Percentiles rank a stretch among this genome's conserved stretches.
Evolutionary conservation across 805 yeast genomes (phyloP).

Genomic region (Ogataea trehalophila): DNA sequence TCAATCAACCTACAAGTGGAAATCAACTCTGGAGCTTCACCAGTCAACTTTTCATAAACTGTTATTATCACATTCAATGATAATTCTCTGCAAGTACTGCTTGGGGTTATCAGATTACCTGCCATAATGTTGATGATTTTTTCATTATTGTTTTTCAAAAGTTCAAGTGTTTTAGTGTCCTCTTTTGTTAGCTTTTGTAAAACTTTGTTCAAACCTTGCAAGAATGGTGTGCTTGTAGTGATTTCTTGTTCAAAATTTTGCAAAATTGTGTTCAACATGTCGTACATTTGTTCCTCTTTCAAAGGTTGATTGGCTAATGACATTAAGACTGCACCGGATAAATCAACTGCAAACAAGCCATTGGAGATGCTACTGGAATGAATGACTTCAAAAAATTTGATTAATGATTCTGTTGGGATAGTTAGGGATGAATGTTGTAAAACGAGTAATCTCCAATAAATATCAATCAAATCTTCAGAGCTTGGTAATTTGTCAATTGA

Average conservation of each 20-base stretch:
- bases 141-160: constrained; percentile 12
- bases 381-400: constrained; percentile 16
- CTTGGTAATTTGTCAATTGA: constrained; percentile 6
- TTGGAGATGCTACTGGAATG: constrained; percentile 1
- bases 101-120: constrained; percentile 42
- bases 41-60: constrained; percentile 30
- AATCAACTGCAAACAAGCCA: constrained; percentile 34
- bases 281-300: constrained; percentile 8
- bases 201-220: constrained; percentile 32
- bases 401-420: constrained; percentile 19
- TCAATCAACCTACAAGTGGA: constrained; percentile 57
- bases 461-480: constrained; percentile 26
- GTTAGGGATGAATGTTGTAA: constrained; percentile 34
- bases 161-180: constrained; percentile 2
- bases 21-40: constrained; percentile 19
- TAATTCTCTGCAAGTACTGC: constrained; percentile 43
- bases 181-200: constrained; percentile 9
- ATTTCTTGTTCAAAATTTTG: constrained; percentile 21
- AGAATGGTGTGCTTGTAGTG: constrained; percentile 33
- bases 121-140: constrained; percentile 22
- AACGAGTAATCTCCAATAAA: constrained; percentile 49
- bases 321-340: constrained; percentile 36
- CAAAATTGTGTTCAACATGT: constrained; percentile 18
- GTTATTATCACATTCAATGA: constrained; percentile 41
- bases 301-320: constrained; percentile 27